Conservation (phyloP, 2,329 filamentous ascomycete genomes). For the Elsinoe batatas region DNA sequence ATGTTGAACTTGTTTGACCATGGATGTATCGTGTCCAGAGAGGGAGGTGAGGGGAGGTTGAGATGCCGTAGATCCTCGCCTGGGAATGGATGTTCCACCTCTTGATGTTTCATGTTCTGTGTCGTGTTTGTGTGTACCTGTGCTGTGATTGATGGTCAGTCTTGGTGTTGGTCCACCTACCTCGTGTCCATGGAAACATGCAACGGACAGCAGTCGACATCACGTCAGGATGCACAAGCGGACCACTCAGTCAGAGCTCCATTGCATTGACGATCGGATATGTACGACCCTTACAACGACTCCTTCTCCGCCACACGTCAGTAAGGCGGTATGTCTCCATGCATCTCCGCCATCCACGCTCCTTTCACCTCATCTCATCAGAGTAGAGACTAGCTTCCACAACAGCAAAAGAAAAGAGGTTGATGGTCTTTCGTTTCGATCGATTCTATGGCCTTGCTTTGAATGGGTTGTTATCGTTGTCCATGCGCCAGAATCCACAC, state of each 20-base stretch:
- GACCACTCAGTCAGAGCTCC: neutral
- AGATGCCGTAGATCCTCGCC: too few relatives aligned
- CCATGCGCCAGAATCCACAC: neutral
- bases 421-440: neutral
- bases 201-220: neutral
- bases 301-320: neutral
- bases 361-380: neutral
- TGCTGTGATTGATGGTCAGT: neutral
- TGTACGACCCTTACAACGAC: neutral
- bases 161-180: neutral
- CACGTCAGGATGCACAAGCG: neutral
- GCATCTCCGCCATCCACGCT: neutral
- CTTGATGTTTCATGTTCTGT: neutral
- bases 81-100: too few relatives aligned
- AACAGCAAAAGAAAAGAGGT: conserved; percentile 9
- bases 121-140: neutral
- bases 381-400: neutral
- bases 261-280: conserved; percentile 5
- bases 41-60: too few relatives aligned
- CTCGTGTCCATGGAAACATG: neutral
- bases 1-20: neutral
- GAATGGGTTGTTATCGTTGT: conserved; percentile 13
- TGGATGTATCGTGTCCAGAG: too few relatives aligned
- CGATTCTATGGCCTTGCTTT: conserved; percentile 1
- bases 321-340: neutral